These are phyloP conservation scores for Sordaria brevicollis DNA, from an alignment of 495 filamentous ascomycete genomes.

Conservation along the genomic window DNA sequence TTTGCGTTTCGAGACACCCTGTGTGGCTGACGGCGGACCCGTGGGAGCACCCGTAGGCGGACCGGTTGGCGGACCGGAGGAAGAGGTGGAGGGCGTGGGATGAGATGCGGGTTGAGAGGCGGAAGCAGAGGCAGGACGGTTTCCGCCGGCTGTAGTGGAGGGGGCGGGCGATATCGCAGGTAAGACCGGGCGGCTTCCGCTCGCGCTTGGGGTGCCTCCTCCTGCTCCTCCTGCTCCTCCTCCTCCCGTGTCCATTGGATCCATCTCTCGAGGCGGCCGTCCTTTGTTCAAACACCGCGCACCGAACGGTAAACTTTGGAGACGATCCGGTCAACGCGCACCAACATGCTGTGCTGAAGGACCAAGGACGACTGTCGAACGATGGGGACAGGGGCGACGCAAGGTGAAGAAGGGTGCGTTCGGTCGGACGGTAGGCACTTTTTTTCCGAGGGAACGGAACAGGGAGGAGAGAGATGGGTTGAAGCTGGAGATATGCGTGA, in stretches of 20 bases:
- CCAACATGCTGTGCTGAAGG: conserved; percentile 5
- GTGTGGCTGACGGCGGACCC: conserved; percentile 1
- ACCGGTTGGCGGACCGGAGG: conserved; percentile 1
- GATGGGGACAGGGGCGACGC: neutral
- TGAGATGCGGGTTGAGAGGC: conserved; percentile 5
- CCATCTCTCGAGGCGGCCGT: conserved; percentile 3
- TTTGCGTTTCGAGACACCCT: conserved; percentile 29
- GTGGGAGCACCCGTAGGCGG: neutral
- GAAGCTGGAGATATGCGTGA: neutral
- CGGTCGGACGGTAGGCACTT: neutral
- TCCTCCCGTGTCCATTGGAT: conserved; percentile 19
- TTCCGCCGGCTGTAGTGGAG: conserved; percentile 6
- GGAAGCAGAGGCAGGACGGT: neutral
- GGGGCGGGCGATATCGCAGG: neutral
- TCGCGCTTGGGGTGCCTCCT: conserved; percentile 8
- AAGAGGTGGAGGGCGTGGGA: conserved; percentile 14
- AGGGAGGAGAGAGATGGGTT: no score
- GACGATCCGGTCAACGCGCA: neutral
- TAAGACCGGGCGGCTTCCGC: neutral
- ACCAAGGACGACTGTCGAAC: neutral
- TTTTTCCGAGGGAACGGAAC: neutral
- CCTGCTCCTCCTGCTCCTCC: conserved; percentile 12
- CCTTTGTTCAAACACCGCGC: neutral
- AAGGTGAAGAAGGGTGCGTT: neutral
- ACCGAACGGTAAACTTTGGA: neutral